phyloP scores from a whole-genome alignment of 1,284 basidiomycete genomes.

The Ceratobasidium papillatum region DNA sequence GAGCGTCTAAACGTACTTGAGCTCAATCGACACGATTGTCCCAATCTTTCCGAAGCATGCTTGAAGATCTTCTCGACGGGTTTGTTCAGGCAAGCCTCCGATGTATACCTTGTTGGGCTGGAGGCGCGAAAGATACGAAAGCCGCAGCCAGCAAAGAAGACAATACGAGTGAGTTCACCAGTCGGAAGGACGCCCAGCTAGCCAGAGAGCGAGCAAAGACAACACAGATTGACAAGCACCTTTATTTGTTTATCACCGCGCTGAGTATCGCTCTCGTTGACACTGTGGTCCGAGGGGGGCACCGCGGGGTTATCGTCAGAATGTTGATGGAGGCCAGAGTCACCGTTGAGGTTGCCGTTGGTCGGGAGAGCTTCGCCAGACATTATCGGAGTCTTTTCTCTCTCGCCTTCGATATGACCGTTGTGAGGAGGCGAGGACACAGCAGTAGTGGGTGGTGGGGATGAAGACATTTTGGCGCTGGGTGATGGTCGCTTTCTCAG shows the following conservation, averaged over 20 bases:
- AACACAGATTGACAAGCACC: slow-evolving; percentile 77
- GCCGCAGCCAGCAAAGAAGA: slow-evolving; percentile 62
- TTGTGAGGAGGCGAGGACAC: slow-evolving; percentile 37
- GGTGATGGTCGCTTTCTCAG: slow-evolving; percentile 32
- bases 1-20: slow-evolving; percentile 68
- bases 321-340: slow-evolving; percentile 29
- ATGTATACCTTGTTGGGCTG: slow-evolving; percentile 91
- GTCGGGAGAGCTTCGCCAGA: slow-evolving; percentile 18
- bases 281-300: slow-evolving; percentile 30
- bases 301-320: slow-evolving; percentile 32
- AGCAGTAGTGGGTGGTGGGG: slow-evolving; percentile 30
- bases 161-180: slow-evolving; percentile 58
- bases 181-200: slow-evolving; percentile 45
- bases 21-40: slow-evolving; percentile 75
- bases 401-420: slow-evolving; percentile 10
- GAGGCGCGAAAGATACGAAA: slow-evolving; percentile 49
- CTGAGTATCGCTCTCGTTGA: neutral
- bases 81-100: slow-evolving; percentile 84
- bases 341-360: slow-evolving; percentile 27
- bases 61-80: slow-evolving; percentile 80
- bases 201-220: slow-evolving; percentile 48
- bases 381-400: slow-evolving; percentile 28
- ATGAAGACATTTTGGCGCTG: slow-evolving; percentile 37
- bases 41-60: slow-evolving; percentile 86
- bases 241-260: slow-evolving; percentile 79